Evolutionary conservation across 208 protist species (phyloP), one percentile per base, ranked within the genome.

Genomic region (Acanthamoeba polyphaga): DNA sequence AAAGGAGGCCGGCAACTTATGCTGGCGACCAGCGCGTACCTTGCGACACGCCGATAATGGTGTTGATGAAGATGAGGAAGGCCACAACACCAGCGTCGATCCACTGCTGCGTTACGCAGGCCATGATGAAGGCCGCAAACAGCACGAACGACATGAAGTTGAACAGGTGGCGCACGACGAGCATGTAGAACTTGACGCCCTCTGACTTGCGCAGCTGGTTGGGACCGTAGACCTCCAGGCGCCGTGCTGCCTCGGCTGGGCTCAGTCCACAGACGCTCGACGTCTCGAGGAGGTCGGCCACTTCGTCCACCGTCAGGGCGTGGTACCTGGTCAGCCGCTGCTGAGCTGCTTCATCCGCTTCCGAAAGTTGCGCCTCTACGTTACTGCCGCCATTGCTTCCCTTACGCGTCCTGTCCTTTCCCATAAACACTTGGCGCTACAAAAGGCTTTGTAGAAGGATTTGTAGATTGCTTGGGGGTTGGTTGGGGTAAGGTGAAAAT

Each of bases 81-180:
- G 62, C 62, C 17, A 92, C 38, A 9, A 92, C 87, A 34, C 87
- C 87, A 32, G 87, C 55, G 19, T 92, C 87, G n/a, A 92, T 92
- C 87, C 87, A 92, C 49, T 92, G 87, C 43, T 68, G 55, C 9
- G 87, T 92, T 1, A 74, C 55, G 5, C 32, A 74, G 43, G 87
- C 87, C 64, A 92, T 68, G 34, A 92, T 22, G 34, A 92, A 92
- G 62, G 87, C 87, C 5, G 87, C 87, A 43, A 92, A 74, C 2
- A 92, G 87, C 6, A 92, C 87, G n/a, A 92, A 92, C n/a, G 60
- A 76, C 87, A 92, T 92, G 29, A 92, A 92, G 58, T 92, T 92
- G 87, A 92, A 92, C 24, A 92, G 29, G 87, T 92, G 87, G 32
- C 38, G 55, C 17, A 38, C 15, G 29, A 92, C 60, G 10, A 92